Conservation (phyloP, 441 rosid genomes). For the Gossypium laxum region DNA sequence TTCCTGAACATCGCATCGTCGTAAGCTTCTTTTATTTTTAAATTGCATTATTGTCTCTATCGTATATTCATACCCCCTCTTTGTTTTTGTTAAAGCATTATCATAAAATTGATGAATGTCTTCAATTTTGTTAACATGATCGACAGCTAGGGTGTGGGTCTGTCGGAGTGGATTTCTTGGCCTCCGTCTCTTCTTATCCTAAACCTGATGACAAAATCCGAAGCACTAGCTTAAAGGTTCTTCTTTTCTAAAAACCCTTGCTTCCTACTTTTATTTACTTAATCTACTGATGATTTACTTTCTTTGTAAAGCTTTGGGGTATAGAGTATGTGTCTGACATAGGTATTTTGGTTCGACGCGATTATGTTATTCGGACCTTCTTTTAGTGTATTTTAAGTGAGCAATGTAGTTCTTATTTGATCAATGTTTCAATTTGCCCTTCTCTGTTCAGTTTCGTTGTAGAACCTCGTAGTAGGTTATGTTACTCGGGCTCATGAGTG, state of each 20-base stretch:
- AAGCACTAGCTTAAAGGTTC: constrained; percentile 58
- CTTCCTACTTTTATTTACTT: no score
- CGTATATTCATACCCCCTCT: background rate
- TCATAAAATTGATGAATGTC: background rate
- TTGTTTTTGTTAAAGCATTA: background rate
- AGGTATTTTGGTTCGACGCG: no score
- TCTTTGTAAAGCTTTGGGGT: no score
- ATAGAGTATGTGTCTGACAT: no score
- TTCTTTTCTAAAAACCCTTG: background rate
- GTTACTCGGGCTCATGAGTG: no score
- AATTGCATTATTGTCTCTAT: background rate
- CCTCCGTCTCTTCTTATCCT: constrained; percentile 60
- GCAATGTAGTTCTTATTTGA: no score
- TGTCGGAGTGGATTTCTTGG: constrained; percentile 55
- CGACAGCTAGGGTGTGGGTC: constrained; percentile 67
- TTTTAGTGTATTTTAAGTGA: no score
- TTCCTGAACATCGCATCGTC: constrained; percentile 27
- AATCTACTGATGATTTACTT: no score
- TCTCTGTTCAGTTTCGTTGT: no score
- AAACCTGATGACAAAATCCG: constrained; percentile 72
- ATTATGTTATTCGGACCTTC: no score
- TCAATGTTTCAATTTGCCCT: no score
- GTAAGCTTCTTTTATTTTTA: constrained; percentile 17
- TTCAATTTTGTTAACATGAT: background rate
- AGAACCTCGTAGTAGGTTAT: no score